These are phyloP conservation scores for Teunomyces stri DNA, from an alignment of 805 yeast genomes.

Conservation along the genomic window DNA sequence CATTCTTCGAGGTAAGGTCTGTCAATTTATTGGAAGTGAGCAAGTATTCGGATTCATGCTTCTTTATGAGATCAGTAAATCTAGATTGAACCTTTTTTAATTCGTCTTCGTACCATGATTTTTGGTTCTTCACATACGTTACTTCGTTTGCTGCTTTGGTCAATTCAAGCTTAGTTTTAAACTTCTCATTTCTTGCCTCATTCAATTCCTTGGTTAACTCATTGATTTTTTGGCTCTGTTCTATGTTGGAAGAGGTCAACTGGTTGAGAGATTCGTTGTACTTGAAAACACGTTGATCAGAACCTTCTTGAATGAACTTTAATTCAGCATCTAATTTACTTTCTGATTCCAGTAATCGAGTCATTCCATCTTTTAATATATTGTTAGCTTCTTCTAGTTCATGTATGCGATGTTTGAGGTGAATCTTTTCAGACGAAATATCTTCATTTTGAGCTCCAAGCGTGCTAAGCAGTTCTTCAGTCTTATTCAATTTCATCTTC, in stretches of 20 bases:
- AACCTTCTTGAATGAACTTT: constrained; percentile 8
- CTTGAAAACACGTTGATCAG: constrained; percentile 24
- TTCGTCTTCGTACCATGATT: constrained; percentile 41
- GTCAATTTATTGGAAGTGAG: constrained; percentile 27
- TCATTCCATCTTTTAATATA: constrained; percentile 6
- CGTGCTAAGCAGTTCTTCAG: constrained; percentile 9
- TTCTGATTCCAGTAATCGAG: constrained; percentile 5
- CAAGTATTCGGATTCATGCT: constrained; percentile 36
- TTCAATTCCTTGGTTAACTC: constrained; percentile 36
- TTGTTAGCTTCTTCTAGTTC: constrained; percentile 10
- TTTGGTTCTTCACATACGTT: constrained; percentile 32
- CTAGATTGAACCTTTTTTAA: constrained; percentile 32
- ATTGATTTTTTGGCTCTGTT: constrained; percentile 32
- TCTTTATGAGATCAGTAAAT: constrained; percentile 37
- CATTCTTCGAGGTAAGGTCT: constrained; percentile 23
- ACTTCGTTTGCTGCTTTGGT: constrained; percentile 36
- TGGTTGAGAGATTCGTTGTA: constrained; percentile 26
- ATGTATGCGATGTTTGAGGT: constrained; percentile 6
- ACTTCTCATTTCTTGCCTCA: constrained; percentile 36
- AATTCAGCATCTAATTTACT: constrained; percentile 1
- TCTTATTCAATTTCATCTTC: constrained; percentile 17
- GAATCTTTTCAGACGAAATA: background rate
- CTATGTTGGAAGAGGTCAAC: constrained; percentile 34
- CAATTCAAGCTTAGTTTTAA: constrained; percentile 32
- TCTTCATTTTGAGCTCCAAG: constrained; percentile 3